Base-by-base conservation (phyloP, 345 rosid species). In the Populus alba region DNA sequence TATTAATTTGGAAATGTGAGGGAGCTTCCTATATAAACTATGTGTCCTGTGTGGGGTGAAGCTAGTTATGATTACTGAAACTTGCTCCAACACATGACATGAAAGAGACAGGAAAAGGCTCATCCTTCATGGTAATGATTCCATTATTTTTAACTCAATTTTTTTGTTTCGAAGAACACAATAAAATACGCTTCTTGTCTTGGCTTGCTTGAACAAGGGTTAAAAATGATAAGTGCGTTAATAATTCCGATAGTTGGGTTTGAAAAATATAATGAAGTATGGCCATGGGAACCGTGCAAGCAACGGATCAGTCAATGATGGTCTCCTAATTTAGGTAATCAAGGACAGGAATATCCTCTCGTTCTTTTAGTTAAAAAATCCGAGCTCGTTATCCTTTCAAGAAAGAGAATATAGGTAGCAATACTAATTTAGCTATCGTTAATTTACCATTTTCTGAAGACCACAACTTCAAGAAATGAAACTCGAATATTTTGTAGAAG, bases 241-340 rank as follows among this genome's bases (percentile, higher is more conserved):
- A 57, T 49, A 43, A 59, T 61, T 38, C 33, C 45, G 65, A 57
- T 1, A 72, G 68, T 27, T 76, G 12, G 51, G 51, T 75, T 80
- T 68, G 55, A 75, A 79, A 73, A 67, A 16, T 29, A 16, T 47
- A 47, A 41, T 66, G 71, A 76, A 75, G 65, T 41, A 76, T 61
- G 53, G 77, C 66, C 23, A 43, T 78, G 88, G 88, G 87, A 85
- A 62, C 85, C 87, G 91, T 90, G 90, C 72, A 83, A 71, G 72
- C 79, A 79, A 88, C 87, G 88, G 87, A 85, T 85, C 80, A 72
- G 71, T 76, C 83, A 75, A 76, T 77, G 67, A 81, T 81, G 61
- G 75, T 39, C 69, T 72, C 41, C 79, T 57, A 29, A 76, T 70
- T 77, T 72, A 16, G 47, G 47, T 43, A 13, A 43, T 43, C 3